phyloP scores from a whole-genome alignment of 805 yeast genomes.

The Kodamaea kaohsiungensis region DNA sequence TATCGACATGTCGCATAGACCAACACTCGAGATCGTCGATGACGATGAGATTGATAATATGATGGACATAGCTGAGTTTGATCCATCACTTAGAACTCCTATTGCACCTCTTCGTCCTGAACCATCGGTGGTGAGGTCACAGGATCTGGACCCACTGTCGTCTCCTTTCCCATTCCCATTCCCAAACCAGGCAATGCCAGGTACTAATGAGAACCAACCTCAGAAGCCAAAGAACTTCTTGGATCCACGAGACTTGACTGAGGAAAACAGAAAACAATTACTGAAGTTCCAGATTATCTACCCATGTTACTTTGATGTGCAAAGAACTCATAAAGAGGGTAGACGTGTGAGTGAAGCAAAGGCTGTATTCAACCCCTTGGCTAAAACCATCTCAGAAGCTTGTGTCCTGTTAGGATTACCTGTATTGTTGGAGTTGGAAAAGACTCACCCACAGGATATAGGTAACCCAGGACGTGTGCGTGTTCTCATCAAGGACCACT shows the following conservation, averaged over 20 bases:
- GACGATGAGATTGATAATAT: constrained; percentile 86
- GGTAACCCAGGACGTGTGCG: constrained; percentile 97
- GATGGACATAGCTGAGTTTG: constrained; percentile 92
- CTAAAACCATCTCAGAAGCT: constrained; percentile 80
- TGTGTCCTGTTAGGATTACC: constrained; percentile 42
- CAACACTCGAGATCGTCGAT: constrained; percentile 73
- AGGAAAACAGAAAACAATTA: constrained; percentile 63
- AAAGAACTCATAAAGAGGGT: constrained; percentile 76
- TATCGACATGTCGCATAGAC: constrained; percentile 47
- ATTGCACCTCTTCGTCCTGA: constrained; percentile 64
- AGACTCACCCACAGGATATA: constrained; percentile 93
- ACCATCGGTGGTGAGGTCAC: constrained; percentile 62
- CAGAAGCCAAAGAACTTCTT: constrained; percentile 24
- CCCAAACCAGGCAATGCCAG: not conserved
- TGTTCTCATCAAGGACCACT: constrained; percentile 55
- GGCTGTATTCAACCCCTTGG: constrained; percentile 87
- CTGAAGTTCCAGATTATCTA: constrained; percentile 73
- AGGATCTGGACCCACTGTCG: constrained; percentile 41
- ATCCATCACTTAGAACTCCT: constrained; percentile 64
- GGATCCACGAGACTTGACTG: constrained; percentile 40
- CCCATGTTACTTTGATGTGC: constrained; percentile 89
- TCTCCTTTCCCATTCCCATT: constrained; percentile 24
- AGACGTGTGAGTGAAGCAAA: constrained; percentile 69
- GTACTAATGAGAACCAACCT: constrained; percentile 1
- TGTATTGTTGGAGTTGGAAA: constrained; percentile 70